Conservation (phyloP, 2,329 filamentous ascomycete genomes). For the Talaromyces pinophilus region DNA sequence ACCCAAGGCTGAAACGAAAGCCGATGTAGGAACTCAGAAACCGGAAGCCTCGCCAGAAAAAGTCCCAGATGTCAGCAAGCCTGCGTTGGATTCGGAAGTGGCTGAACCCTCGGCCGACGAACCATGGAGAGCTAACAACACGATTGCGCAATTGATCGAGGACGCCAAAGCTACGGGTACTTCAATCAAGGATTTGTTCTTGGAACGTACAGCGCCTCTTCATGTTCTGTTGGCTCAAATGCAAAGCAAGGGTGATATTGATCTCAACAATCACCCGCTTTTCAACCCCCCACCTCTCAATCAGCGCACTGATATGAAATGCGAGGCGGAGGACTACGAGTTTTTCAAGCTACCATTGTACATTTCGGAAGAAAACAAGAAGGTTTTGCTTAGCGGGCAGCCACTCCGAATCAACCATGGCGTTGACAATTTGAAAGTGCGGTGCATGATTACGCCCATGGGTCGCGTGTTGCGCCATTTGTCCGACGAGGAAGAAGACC, state of each 20-base stretch:
- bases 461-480: constrained; percentile 50
- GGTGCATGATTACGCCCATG: constrained; percentile 48
- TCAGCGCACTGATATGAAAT: constrained; percentile 48
- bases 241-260: constrained; percentile 40
- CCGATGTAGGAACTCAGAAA: constrained; percentile 29
- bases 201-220: constrained; percentile 43
- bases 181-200: constrained; percentile 44
- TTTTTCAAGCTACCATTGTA: constrained; percentile 42
- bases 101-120: constrained; percentile 31
- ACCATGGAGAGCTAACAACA: constrained; percentile 44
- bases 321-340: constrained; percentile 43
- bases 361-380: constrained; percentile 47
- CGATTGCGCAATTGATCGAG: constrained; percentile 41
- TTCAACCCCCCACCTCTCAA: constrained; percentile 46
- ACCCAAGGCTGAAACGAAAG: constrained; percentile 31
- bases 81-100: constrained; percentile 19
- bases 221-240: constrained; percentile 43
- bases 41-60: constrained; percentile 30
- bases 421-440: constrained; percentile 41
- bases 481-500: constrained; percentile 48
- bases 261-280: constrained; percentile 41
- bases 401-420: constrained; percentile 42
- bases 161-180: constrained; percentile 40
- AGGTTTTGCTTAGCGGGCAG: constrained; percentile 44
- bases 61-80: constrained; percentile 27